Base-by-base conservation (phyloP, 2,329 filamentous ascomycete genomes). In the Phaeoacremonium minimum region DNA sequence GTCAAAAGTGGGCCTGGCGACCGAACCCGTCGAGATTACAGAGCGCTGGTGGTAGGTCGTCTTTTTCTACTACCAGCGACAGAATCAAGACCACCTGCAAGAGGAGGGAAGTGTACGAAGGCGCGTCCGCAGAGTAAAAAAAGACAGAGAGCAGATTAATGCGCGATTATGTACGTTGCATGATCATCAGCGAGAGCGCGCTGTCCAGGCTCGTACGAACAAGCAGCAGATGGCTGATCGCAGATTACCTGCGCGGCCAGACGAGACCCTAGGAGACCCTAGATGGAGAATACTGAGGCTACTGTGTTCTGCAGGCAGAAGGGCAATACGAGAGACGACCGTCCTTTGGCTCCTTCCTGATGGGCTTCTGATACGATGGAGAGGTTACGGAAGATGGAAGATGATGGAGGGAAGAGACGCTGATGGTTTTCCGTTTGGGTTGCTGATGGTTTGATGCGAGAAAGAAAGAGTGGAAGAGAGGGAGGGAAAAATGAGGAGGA, bases 301-400 rank as follows among this genome's bases (percentile, higher is more conserved):
- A 49, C 48, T 48, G 41, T 14, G 30, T 37, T 41, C 30, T 44
- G 39, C 28, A 40, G 43, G 43, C 43, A 26, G 22, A 26, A 26
- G 9, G 22, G 22, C 22, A 43, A 46, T 46, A 41, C 32, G 19
- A 26, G 9, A 31, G 9, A 31, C n/a, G n/a, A n/a, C n/a, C n/a
- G 22, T 26, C 22, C 22, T 26, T n/a, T n/a, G 13, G 29, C 11
- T 31, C 29, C 11, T 16, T 9, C 29, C 29, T 8, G 14, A 31
- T 15, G 22, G 9, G 22, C 9, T n/a, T n/a, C 9, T n/a, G 22
- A 26, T n/a, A n/a, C 22, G 22, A 26, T 26, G 22, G 22, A 26
- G 22, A n/a, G n/a, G n/a, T n/a, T n/a, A n/a, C n/a, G n/a, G 22
- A n/a, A 26, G 22, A 26, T 9, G 9, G 22, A 26, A 9, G 22